These are phyloP conservation scores for Cutaneotrichosporon arboriforme DNA, from an alignment of 1,284 basidiomycete genomes.

Conservation along the genomic window DNA sequence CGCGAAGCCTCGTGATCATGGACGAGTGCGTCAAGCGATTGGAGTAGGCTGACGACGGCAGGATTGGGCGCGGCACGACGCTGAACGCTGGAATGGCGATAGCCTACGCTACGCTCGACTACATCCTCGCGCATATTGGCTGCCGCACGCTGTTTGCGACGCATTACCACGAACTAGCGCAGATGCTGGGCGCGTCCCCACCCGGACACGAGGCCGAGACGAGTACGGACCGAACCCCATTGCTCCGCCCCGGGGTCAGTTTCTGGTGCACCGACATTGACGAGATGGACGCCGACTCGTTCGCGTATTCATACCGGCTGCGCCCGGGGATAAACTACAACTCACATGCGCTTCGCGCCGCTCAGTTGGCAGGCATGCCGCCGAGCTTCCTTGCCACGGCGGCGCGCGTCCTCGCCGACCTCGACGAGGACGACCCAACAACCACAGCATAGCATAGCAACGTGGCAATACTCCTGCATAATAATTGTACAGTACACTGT, in stretches of 20 bases:
- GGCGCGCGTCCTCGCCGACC: neutral
- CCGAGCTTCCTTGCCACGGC: conserved; percentile 38
- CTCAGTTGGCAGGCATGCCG: conserved; percentile 81
- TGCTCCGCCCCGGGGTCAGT: conserved; percentile 52
- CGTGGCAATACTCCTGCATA: no score
- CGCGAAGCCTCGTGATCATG: conserved; percentile 84
- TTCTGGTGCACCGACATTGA: conserved; percentile 88
- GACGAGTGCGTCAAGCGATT: conserved; percentile 58
- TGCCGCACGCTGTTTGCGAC: conserved; percentile 90
- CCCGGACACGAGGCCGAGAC: neutral
- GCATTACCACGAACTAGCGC: conserved; percentile 89
- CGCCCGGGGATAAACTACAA: conserved; percentile 79
- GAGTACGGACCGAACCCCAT: conserved; percentile 48
- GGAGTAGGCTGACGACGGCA: conserved; percentile 11
- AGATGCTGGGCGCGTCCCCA: conserved; percentile 64
- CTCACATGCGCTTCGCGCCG: conserved; percentile 86
- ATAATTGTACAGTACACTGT: no score
- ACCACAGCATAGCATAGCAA: no score
- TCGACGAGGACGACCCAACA: no score
- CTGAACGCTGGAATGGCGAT: conserved; percentile 87
- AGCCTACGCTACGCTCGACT: conserved; percentile 82
- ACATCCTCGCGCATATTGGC: conserved; percentile 66
- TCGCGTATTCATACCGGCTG: conserved; percentile 77
- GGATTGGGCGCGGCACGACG: conserved; percentile 84
- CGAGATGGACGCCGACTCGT: conserved; percentile 61